These are phyloP conservation scores for Phialophora chinensis DNA, from an alignment of 2,329 filamentous ascomycete genomes.

Conservation along the genomic window DNA sequence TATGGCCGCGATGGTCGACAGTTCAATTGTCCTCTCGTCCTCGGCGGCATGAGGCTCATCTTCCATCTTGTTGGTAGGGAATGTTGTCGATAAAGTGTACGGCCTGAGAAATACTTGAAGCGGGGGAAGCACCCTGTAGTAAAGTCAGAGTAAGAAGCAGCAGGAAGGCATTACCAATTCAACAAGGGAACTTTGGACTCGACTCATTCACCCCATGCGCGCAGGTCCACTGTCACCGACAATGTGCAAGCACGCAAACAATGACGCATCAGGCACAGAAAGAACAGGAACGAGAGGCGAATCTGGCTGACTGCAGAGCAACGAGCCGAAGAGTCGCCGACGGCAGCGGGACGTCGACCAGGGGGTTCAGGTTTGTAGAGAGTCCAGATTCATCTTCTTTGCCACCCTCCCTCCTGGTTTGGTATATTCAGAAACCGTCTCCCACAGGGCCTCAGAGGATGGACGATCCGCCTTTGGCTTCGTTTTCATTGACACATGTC, in stretches of 20 bases:
- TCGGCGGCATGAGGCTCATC: conserved; percentile 47
- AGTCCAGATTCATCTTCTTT: background rate
- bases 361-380: background rate
- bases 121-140: background rate
- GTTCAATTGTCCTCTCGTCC: conserved; percentile 66
- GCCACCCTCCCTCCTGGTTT: background rate
- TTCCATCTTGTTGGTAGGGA: conserved; percentile 42
- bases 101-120: background rate
- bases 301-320: background rate
- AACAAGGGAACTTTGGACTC: background rate
- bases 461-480: conserved; percentile 69
- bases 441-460: background rate
- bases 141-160: background rate
- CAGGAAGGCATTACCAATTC: background rate
- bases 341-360: background rate
- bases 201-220: background rate
- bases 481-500: conserved; percentile 92
- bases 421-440: background rate
- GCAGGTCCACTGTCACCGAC: background rate
- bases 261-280: conserved; percentile 14
- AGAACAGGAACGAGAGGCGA: background rate
- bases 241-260: conserved; percentile 8
- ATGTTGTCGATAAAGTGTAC: conserved; percentile 15
- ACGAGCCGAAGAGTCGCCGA: background rate
- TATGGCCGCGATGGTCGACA: conserved; percentile 65